These are phyloP conservation scores for Puccinia coronata DNA, from an alignment of 1,284 basidiomycete genomes.

Conservation along the genomic window DNA sequence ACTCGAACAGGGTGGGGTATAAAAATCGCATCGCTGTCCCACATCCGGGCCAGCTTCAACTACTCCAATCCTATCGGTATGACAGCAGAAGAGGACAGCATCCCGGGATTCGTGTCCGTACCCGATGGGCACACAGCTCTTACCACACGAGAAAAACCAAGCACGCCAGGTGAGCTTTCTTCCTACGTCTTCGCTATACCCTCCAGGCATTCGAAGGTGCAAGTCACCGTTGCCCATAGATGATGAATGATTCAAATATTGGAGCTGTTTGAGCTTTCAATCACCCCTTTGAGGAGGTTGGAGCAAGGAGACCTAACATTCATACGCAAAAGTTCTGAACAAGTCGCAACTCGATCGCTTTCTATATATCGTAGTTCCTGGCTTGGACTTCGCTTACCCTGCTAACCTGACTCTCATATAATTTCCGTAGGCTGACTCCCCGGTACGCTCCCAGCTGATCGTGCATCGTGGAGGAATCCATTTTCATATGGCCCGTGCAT, in stretches of 20 bases:
- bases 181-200: neutral
- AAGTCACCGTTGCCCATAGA: neutral
- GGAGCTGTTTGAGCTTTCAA: conserved; percentile 2
- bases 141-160: neutral
- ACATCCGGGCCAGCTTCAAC: too few relatives aligned
- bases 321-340: neutral
- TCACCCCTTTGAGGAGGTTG: neutral
- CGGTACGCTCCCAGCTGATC: neutral
- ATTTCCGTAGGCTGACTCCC: neutral
- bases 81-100: too few relatives aligned
- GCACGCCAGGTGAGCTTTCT: neutral
- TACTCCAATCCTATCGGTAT: too few relatives aligned
- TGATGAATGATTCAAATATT: conserved; percentile 7
- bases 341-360: neutral
- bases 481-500: too few relatives aligned
- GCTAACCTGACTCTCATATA: neutral
- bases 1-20: neutral
- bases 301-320: neutral
- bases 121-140: too few relatives aligned
- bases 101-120: too few relatives aligned
- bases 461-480: too few relatives aligned
- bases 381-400: too few relatives aligned
- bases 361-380: neutral
- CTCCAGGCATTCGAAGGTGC: neutral
- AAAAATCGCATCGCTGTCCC: neutral